These are phyloP conservation scores for Microdochium bolleyi DNA, from an alignment of 2,329 filamentous ascomycete genomes.

Conservation along the genomic window DNA sequence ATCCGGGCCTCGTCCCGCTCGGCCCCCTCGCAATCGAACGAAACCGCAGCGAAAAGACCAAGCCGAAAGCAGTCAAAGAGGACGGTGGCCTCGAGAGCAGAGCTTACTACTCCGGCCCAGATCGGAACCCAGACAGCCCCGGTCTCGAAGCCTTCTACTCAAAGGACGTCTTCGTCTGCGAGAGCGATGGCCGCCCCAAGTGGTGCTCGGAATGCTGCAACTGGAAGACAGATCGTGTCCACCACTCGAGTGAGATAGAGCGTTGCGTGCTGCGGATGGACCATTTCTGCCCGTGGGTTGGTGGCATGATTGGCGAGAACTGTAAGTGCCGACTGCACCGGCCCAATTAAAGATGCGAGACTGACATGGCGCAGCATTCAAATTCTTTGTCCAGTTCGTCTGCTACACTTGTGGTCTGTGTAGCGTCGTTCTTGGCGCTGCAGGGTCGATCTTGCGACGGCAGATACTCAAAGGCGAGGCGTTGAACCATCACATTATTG, in stretches of 20 bases:
- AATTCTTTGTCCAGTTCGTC: slow-evolving; percentile 87
- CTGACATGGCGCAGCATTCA: slow-evolving; percentile 53
- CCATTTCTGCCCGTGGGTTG: slow-evolving; percentile 96
- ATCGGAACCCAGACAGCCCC: slow-evolving; percentile 49
- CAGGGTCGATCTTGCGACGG: slow-evolving; percentile 56
- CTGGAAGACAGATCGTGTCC: slow-evolving; percentile 82
- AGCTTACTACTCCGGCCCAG: slow-evolving; percentile 26
- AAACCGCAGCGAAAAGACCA: slow-evolving; percentile 15
- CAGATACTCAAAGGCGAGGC: slow-evolving; percentile 30
- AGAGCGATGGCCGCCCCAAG: slow-evolving; percentile 71
- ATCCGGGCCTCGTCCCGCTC: slow-evolving; percentile 68
- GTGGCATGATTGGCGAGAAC: slow-evolving; percentile 81
- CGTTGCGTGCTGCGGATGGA: slow-evolving; percentile 88
- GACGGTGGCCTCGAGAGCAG: slow-evolving; percentile 24
- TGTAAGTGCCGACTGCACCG: slow-evolving; percentile 32
- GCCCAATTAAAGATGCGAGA: slow-evolving; percentile 1
- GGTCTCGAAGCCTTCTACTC: slow-evolving; percentile 72
- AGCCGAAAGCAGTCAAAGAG: slow-evolving; percentile 10
- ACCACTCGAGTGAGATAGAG: slow-evolving; percentile 77
- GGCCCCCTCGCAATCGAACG: slow-evolving; percentile 30
- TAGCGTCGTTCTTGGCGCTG: slow-evolving; percentile 51
- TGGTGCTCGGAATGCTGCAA: slow-evolving; percentile 81
- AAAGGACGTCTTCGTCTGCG: slow-evolving; percentile 77
- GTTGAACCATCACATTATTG: slow-evolving; percentile 55
- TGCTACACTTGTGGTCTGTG: slow-evolving; percentile 66